Base-by-base conservation (phyloP, 371 early-diverging fungal species). In the Rhizopus delemar region DNA sequence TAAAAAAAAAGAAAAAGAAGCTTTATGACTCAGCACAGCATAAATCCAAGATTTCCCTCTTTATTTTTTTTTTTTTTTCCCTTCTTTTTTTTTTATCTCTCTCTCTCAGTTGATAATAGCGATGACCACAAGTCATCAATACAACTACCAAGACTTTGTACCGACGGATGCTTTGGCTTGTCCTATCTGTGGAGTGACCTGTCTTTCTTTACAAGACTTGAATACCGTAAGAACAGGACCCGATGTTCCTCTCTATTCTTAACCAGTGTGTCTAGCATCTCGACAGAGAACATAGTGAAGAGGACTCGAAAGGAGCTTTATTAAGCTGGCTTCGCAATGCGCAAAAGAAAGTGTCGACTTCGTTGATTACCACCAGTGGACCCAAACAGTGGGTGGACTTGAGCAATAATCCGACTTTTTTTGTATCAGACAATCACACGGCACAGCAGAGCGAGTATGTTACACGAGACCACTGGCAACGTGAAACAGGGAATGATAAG, bases 381-480 rank as follows among this genome's bases (percentile, higher is more conserved):
- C 51, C 43, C 53, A 70, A 65, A 45, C 74, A 70, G 35, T 68
- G 73, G 53, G 55, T 63, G 49, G 77, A 72, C 15, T 54, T 70
- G 32, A 55, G 49, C 32, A 62, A 49, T 29, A 60, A 56, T 12
- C 71, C 71, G 28, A 56, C 28, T 6, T 73, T 66, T 46, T 71
- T 82, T 71, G 82, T 69, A 15, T 62, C 68, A 6, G 69, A 74
- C 54, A 8, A 38, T 2, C 22, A 22, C n/a, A 52, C 60, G 31
- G 63, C 66, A 28, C 52, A 72, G 56, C 52, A 71, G 60, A n/a
- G 60, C 31, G 62, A 75, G 0, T 59, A 57, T 59, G 74, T 85
- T 22, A 80, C 82, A 28, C 60, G 74, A 46, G 73, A 75, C 16
- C 84, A 85, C 56, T 85, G 86, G 86, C 83, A 83, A 63, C 74